Evolutionary conservation across 805 yeast genomes (phyloP).

Genomic region (Metschnikowia koreensis): DNA sequence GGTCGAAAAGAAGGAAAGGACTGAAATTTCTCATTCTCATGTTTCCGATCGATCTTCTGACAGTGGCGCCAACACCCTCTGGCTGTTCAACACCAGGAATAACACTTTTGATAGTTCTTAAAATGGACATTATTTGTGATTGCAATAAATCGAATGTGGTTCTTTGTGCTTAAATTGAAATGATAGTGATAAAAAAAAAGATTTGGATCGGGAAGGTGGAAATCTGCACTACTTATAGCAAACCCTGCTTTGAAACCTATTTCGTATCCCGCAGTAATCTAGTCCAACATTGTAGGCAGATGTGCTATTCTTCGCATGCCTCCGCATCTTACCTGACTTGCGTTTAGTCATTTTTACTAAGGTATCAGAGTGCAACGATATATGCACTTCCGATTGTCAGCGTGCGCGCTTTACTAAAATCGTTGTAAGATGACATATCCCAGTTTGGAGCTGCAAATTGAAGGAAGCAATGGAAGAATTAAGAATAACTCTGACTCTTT

Average conservation of each 20-base stretch:
- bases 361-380: not conserved
- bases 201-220: not conserved
- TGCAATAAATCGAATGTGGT: slow-evolving; percentile 1
- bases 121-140: slow-evolving; percentile 14
- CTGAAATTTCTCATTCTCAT: slow-evolving; percentile 67
- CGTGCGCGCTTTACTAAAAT: not conserved
- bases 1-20: slow-evolving; percentile 81
- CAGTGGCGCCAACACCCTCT: slow-evolving; percentile 88
- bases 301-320: not conserved
- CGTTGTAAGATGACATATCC: not conserved
- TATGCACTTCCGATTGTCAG: slow-evolving; percentile 1
- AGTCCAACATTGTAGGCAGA: not conserved
- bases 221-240: slow-evolving; percentile 6
- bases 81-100: slow-evolving; percentile 61
- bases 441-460: not conserved
- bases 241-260: not conserved
- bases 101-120: slow-evolving; percentile 33
- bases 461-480: too few relatives aligned
- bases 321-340: not conserved
- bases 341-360: slow-evolving; percentile 5
- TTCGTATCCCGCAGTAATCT: not conserved
- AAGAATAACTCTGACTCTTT: too few relatives aligned
- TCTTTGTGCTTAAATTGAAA: not conserved
- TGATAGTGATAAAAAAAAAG: slow-evolving; percentile 1
- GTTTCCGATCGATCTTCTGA: slow-evolving; percentile 77